phyloP scores from a whole-genome alignment of 208 protist genomes.

The Balamuthia mandrillaris region DNA sequence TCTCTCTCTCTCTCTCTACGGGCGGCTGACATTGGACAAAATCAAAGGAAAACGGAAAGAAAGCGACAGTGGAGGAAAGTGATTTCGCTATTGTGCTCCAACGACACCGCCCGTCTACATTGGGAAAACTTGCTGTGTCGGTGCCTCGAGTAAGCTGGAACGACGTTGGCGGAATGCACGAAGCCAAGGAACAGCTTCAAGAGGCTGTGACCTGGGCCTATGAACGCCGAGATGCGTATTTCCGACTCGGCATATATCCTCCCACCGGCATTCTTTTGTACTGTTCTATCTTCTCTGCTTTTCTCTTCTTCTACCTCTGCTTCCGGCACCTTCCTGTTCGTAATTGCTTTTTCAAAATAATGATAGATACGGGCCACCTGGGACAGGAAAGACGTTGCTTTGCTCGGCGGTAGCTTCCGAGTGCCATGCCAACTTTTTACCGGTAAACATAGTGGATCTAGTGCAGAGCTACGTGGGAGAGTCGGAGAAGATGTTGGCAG shows the following conservation, averaged over 20 bases:
- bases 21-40: neutral
- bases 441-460: constrained; percentile 15
- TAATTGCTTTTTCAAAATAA: too few relatives aligned
- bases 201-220: constrained; percentile 31
- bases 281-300: neutral
- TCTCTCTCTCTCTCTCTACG: neutral
- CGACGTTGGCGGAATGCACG: constrained; percentile 4
- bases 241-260: neutral
- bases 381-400: constrained; percentile 28
- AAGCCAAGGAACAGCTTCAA: constrained; percentile 17
- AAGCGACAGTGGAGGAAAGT: neutral
- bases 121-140: neutral
- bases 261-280: constrained; percentile 18
- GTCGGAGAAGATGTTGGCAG: constrained; percentile 19
- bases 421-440: constrained; percentile 23
- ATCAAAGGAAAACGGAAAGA: too few relatives aligned
- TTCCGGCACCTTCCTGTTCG: too few relatives aligned
- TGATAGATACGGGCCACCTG: constrained; percentile 4
- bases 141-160: neutral
- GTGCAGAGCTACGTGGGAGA: neutral
- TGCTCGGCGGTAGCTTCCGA: constrained; percentile 10
- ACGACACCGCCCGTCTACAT: neutral
- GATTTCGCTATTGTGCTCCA: neutral
- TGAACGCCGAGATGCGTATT: neutral
- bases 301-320: neutral